Percentiles rank a stretch among this genome's conserved stretches.
Conservation (phyloP, 345 rosid genomes). For the Pistacia atlantica region DNA sequence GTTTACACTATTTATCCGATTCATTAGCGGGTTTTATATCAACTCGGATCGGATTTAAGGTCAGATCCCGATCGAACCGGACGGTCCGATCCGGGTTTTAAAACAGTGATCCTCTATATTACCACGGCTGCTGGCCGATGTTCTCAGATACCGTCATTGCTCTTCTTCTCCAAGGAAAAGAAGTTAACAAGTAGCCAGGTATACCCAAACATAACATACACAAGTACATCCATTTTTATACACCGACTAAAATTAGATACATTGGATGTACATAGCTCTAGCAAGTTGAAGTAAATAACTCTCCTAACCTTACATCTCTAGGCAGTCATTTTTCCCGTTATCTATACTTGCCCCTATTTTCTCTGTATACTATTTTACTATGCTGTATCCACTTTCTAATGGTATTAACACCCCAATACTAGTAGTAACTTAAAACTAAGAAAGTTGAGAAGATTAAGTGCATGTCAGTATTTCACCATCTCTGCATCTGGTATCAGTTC, state of each 20-base stretch:
- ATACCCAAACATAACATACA: background rate
- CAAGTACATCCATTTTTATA: background rate
- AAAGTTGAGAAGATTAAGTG: background rate
- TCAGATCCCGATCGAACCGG: too few species aligned
- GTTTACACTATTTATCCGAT: too few species aligned
- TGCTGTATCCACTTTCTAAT: background rate
- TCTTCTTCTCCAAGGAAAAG: too few species aligned
- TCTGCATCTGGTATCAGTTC: slow-evolving; percentile 1
- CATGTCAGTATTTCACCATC: background rate
- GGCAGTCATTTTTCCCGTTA: background rate
- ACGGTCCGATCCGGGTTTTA: too few species aligned
- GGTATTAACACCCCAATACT: background rate
- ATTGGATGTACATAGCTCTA: background rate
- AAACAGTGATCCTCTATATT: too few species aligned
- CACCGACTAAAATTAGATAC: background rate
- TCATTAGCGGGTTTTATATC: too few species aligned
- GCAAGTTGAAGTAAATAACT: background rate
- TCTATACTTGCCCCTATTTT: background rate
- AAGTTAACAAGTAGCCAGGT: too few species aligned
- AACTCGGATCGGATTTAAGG: too few species aligned
- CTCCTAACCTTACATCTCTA: background rate
- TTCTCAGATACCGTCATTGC: too few species aligned
- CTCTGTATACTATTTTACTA: background rate
- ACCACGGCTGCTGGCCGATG: too few species aligned
- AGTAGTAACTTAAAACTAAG: background rate